Percentiles rank a stretch among this genome's conserved stretches.
phyloP scores from a whole-genome alignment of 169 alveolate species.

The Plasmodium vivax region DNA sequence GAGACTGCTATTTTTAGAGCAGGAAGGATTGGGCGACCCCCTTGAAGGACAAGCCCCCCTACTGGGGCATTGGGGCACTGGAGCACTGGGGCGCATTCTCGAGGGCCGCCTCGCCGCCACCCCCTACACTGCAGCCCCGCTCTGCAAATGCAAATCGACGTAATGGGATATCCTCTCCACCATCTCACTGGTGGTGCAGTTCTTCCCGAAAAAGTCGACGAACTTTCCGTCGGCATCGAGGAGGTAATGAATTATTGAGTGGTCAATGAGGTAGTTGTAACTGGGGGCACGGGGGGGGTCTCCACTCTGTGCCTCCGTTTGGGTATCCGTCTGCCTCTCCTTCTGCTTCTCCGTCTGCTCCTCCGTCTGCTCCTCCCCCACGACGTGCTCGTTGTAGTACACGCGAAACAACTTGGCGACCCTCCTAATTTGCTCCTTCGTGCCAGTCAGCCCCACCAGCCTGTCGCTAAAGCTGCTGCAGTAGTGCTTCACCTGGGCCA shows the following conservation, averaged over 20 bases:
- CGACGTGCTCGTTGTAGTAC: constrained; percentile 75
- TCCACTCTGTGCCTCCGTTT: neutral
- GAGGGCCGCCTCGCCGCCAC: neutral
- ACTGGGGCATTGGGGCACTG: too few relatives aligned
- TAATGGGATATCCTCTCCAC: constrained; percentile 70
- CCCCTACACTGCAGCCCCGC: neutral
- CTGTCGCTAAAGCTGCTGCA: constrained; percentile 80
- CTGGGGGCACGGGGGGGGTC: constrained; percentile 71
- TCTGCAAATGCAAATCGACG: constrained; percentile 28
- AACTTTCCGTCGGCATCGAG: constrained; percentile 89
- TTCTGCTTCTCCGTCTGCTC: too few relatives aligned
- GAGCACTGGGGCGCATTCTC: neutral
- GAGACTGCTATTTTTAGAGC: neutral
- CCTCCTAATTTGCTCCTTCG: constrained; percentile 77
- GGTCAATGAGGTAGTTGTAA: constrained; percentile 89
- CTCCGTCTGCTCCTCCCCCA: neutral
- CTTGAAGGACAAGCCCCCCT: neutral
- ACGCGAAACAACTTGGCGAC: constrained; percentile 84
- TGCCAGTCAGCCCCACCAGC: constrained; percentile 84
- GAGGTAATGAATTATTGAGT: constrained; percentile 91
- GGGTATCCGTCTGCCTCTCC: neutral
- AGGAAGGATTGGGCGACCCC: neutral
- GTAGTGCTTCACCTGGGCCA: constrained; percentile 76
- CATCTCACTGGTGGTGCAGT: constrained; percentile 87
- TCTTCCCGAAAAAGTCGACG: constrained; percentile 91